phyloP scores from a whole-genome alignment of 345 rosid genomes.

The Arabis hirsuta region DNA sequence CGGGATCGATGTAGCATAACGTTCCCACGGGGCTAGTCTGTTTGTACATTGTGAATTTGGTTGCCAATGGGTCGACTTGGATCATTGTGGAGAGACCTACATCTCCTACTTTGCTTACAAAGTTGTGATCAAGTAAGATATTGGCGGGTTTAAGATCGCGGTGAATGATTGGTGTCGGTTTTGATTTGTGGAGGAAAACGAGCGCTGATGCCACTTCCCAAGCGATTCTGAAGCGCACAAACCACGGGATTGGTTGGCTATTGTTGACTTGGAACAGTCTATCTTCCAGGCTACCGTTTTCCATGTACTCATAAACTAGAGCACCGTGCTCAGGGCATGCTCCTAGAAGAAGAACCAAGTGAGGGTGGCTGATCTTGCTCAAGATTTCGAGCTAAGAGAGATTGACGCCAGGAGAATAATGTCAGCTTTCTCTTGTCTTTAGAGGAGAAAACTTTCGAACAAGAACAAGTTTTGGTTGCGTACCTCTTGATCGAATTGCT shows the following conservation, averaged over 20 bases:
- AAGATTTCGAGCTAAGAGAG: conserved; percentile 70
- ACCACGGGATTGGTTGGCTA: conserved; percentile 79
- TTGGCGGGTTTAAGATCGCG: conserved; percentile 94
- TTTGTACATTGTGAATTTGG: conserved; percentile 46
- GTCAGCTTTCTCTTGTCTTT: not conserved
- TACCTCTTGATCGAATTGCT: conserved; percentile 48
- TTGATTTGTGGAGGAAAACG: conserved; percentile 76
- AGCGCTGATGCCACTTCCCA: conserved; percentile 93
- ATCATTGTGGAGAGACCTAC: conserved; percentile 82
- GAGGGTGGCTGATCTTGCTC: conserved; percentile 84
- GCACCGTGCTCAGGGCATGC: conserved; percentile 81
- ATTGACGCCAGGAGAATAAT: not conserved
- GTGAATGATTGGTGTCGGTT: conserved; percentile 76
- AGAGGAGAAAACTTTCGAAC: not conserved
- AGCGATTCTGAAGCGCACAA: conserved; percentile 70
- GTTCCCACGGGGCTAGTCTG: conserved; percentile 82
- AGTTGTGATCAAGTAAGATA: conserved; percentile 77
- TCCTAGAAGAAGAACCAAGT: conserved; percentile 89
- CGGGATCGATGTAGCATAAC: conserved; percentile 85
- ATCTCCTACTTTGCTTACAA: conserved; percentile 91
- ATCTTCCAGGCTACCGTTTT: conserved; percentile 84
- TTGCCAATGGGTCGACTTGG: conserved; percentile 42
- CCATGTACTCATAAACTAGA: conserved; percentile 85
- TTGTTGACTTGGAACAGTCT: conserved; percentile 55
- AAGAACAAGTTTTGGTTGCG: not conserved